Evolutionary conservation across 495 filamentous ascomycete genomes (phyloP).

Genomic region (Parathielavia appendiculata): DNA sequence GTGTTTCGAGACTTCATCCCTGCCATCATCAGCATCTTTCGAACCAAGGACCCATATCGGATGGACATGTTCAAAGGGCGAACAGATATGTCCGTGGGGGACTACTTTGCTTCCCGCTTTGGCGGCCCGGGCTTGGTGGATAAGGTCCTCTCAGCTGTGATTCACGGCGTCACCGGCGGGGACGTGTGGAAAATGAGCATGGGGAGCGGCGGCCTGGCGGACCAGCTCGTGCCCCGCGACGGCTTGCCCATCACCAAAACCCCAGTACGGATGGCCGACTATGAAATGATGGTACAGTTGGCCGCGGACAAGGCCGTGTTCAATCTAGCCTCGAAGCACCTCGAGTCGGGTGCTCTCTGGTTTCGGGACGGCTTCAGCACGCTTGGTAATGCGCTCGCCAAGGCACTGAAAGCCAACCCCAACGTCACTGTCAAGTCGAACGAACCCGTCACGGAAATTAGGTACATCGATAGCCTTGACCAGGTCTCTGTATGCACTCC

Average conservation of each 20-base stretch:
- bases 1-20: slow-evolving; percentile 51
- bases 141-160: slow-evolving; percentile 70
- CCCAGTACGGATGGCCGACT: slow-evolving; percentile 1
- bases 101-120: slow-evolving; percentile 58
- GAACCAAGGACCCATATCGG: slow-evolving; percentile 4
- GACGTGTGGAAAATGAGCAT: slow-evolving; percentile 76
- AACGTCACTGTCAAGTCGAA: slow-evolving; percentile 52
- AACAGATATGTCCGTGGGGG: slow-evolving; percentile 62
- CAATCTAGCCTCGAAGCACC: slow-evolving; percentile 8
- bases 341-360: slow-evolving; percentile 23
- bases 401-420: slow-evolving; percentile 38
- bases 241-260: not conserved
- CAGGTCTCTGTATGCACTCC: slow-evolving; percentile 18
- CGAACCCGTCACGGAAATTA: slow-evolving; percentile 36
- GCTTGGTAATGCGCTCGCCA: slow-evolving; percentile 45
- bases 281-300: not conserved
- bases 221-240: not conserved
- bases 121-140: slow-evolving; percentile 54
- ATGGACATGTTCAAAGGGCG: not conserved
- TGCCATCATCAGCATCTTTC: slow-evolving; percentile 35
- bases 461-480: slow-evolving; percentile 15
- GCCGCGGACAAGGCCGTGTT: not conserved
- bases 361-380: slow-evolving; percentile 56
- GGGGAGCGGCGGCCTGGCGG: slow-evolving; percentile 41
- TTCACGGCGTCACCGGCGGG: slow-evolving; percentile 93